phyloP scores from a whole-genome alignment of 2,329 filamentous ascomycete species.

The Calonectria ilicicola region DNA sequence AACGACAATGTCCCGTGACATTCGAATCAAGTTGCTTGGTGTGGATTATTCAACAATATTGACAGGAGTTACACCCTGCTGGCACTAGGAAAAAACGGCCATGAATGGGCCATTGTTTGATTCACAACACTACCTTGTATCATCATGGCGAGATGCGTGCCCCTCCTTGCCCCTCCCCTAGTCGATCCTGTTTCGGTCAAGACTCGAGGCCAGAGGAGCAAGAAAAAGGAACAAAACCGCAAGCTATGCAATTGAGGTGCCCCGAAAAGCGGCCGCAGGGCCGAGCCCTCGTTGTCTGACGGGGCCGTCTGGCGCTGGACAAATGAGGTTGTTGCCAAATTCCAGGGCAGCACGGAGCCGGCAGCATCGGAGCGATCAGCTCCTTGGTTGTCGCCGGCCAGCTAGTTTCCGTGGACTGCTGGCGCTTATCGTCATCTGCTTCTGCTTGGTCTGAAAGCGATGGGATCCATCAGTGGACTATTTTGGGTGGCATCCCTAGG shows the following conservation, averaged over 20 bases:
- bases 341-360: neutral
- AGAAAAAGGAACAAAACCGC: slow-evolving; percentile 6
- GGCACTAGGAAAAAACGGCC: neutral
- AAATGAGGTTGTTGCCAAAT: slow-evolving; percentile 5
- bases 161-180: slow-evolving; percentile 24
- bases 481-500: slow-evolving; percentile 7
- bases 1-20: slow-evolving; percentile 22
- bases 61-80: neutral
- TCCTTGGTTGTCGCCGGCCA: neutral
- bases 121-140: slow-evolving; percentile 8
- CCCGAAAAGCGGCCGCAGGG: slow-evolving; percentile 7
- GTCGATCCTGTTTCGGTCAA: slow-evolving; percentile 14
- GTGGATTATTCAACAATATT: slow-evolving; percentile 10
- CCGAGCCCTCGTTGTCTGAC: slow-evolving; percentile 3
- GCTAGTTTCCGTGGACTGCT: neutral
- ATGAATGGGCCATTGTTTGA: slow-evolving; percentile 6
- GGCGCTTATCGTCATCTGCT: slow-evolving; percentile 10
- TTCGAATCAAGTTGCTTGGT: slow-evolving; percentile 4
- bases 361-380: slow-evolving; percentile 6
- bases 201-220: neutral
- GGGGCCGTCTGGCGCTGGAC: neutral
- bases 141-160: slow-evolving; percentile 12
- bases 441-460: slow-evolving; percentile 1
- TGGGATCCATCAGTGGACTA: slow-evolving; percentile 10
- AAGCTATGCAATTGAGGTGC: slow-evolving; percentile 3